Evolutionary conservation across 352 stramenopile genomes (phyloP), one percentile per base, ranked within the genome.

Genomic region (Blastocystis sp.): DNA sequence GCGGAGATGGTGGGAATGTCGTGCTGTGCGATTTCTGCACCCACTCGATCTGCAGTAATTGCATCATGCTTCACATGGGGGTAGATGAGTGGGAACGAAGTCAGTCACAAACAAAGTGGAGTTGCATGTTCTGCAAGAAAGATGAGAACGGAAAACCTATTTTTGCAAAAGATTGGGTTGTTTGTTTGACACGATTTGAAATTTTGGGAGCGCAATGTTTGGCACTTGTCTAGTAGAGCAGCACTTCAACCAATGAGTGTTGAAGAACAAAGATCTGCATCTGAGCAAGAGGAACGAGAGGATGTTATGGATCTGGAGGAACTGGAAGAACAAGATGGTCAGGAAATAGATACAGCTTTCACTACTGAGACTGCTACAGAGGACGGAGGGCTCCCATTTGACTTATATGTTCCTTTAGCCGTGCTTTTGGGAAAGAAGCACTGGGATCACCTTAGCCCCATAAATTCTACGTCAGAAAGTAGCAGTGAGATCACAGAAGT

Each of bases 1-100:
- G 70, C 34, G 70, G 70, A 34, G 70, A 81, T 41, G 70, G 70
- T 2, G 70, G 70, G 3, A 81, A 64, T 39, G 70, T 81, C 47
- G 70, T 81, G 41, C 70, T 81, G 11, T 81, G 70, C 30, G 70
- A 81, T 37, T 81, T 65, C 45, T 81, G 70, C 54, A 47, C 41
- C 20, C 70, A 81, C 34, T 81, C 45, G n/a, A 62, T 81, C 11
- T 81, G 70, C 70, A 64, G 41, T n/a, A 81, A 81, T 39, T 81
- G 70, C 37, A 81, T 81, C 6, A 81, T 81, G 70, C 70, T 81
- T 18, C 70, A 81, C 43, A 54, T 63, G 54, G 70, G 70, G 16
- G 70, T 63, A 8, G 70, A 81, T 24, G 70, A 81, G 43, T 81
- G 70, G 70, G 50, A 81, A n/a, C 70, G 70, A 20, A 47, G 63